Evolutionary conservation across 2,329 filamentous ascomycete species (phyloP), one percentile per base, ranked within the genome.

Genomic region (Microsporum canis): DNA sequence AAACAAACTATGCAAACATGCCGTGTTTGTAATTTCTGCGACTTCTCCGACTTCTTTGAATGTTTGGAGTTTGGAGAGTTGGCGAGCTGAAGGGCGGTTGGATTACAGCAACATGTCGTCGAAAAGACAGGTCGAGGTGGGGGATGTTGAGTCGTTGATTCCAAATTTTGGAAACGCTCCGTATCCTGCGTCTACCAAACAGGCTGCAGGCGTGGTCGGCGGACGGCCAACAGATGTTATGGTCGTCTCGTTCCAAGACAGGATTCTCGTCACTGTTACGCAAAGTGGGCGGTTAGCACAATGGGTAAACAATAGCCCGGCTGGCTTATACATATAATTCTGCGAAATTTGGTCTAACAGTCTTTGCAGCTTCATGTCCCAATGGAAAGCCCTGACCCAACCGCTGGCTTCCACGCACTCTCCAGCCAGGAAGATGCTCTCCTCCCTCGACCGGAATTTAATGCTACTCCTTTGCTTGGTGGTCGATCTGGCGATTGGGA

Each of bases 281-380:
- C 94, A 97, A 76, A 83, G 87, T 63, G 92, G 91, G 5, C 83
- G 87, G 62, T 77, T 97, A 55, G 88, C 89, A 23, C 94, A 97
- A 80, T 99, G 94, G 94, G 91, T 96, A 79, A 60, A 77, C 17
- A n/a, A 43, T n/a, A 17, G 10, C 6, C 31, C 14, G 8, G 14
- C 6, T 12, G 31, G 36, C 7, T 34, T 1, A 36, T 36, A 3
- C 8, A 12, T 10, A 6, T 57, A n/a, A 10, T 7, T 51, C 2
- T n/a, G n/a, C 36, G 10, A 33, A 38, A n/a, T 36, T 45, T 56
- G 12, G 61, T 41, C 57, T 63, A 41, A 57, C 36, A 33, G 55
- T 53, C 39, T 59, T 66, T 51, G 17, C 36, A 70, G 68, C 65
- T 73, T 47, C 71, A 72, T 67, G 69, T 73, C 7, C 69, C 70